Conservation (phyloP, 129 eudicot genomes). For the Daucus carota region DH1_v3.0 NC_030388.2:26186501-26187000, state of each 20-base stretch:
- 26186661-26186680: neutral
- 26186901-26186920: neutral
- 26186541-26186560: constrained; percentile 92
- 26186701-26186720: neutral
- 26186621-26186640: neutral
- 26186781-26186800: neutral
- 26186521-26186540: constrained; percentile 78
- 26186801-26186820: neutral
- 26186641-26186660: neutral
- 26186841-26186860: neutral
- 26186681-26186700: neutral
- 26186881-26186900: neutral
- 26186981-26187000: constrained; percentile 91
- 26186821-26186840: neutral
- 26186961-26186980: constrained; percentile 80
- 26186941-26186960: neutral
- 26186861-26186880: neutral
- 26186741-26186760: neutral
- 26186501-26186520: constrained; percentile 72
- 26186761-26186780: neutral
- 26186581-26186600: neutral
- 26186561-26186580: neutral
- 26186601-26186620: neutral
- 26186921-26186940: neutral
- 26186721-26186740: neutral